Conservation (phyloP, 2,329 filamentous ascomycete genomes). For the Xylariales sp. region DNA sequence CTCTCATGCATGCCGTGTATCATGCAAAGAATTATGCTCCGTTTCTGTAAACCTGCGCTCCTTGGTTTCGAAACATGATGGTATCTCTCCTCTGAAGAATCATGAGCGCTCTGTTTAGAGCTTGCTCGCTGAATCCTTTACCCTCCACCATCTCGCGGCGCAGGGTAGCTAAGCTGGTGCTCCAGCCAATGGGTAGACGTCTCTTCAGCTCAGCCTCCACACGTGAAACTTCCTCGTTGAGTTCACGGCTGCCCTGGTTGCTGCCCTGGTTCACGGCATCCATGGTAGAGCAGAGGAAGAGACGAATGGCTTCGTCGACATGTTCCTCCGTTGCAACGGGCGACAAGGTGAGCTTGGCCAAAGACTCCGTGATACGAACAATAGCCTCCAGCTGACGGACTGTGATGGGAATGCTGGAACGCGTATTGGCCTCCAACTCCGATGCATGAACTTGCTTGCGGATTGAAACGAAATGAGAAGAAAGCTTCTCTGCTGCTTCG, state of each 20-base stretch:
- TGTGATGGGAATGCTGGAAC: slow-evolving; percentile 94
- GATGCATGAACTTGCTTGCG: slow-evolving; percentile 88
- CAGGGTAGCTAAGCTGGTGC: slow-evolving; percentile 81
- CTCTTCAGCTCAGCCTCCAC: slow-evolving; percentile 86
- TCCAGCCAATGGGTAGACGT: slow-evolving; percentile 90
- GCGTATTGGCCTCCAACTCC: slow-evolving; percentile 83
- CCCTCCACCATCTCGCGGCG: slow-evolving; percentile 88
- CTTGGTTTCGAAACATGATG: slow-evolving; percentile 74
- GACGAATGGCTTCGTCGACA: slow-evolving; percentile 93
- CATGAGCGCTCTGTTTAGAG: slow-evolving; percentile 77
- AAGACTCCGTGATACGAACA: slow-evolving; percentile 91
- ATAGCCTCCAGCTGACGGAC: slow-evolving; percentile 96
- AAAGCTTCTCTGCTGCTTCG: slow-evolving; percentile 92
- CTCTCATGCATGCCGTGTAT: too few relatives aligned
- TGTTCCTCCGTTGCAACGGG: slow-evolving; percentile 85
- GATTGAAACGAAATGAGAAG: slow-evolving; percentile 95
- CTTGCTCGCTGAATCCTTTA: slow-evolving; percentile 84
- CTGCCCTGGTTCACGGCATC: slow-evolving; percentile 91
- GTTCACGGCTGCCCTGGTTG: slow-evolving; percentile 76
- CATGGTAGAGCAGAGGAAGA: slow-evolving; percentile 97
- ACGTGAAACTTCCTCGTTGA: slow-evolving; percentile 84
- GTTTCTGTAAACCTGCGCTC: slow-evolving; percentile 69
- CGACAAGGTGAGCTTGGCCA: slow-evolving; percentile 85
- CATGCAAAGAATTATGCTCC: slow-evolving; percentile 47
- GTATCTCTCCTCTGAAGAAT: slow-evolving; percentile 85